Base-by-base conservation (phyloP, 495 filamentous ascomycete species). In the Hypomontagnella monticulosa region DNA sequence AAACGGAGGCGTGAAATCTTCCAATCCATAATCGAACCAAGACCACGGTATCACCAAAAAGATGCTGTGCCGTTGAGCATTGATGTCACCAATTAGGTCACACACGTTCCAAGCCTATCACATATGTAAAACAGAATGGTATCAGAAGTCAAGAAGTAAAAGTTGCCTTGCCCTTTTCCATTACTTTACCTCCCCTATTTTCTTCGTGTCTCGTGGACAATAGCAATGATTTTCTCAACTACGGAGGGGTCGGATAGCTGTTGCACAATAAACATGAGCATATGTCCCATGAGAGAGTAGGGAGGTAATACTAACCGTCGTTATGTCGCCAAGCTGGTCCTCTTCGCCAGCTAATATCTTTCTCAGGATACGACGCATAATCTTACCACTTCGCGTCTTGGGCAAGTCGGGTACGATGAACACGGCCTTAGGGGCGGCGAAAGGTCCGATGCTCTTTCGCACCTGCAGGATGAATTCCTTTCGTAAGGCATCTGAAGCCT, bases 341-440 rank as follows among this genome's bases (percentile, higher is more conserved):
- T 98, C 96, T 83, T 99, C 95, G 9, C 93, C 93, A 42, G 92
- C 92, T 62, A 99, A 79, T 67, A 98, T 93, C 90, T 99, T 98
- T 58, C 95, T 88, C 79, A 99, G 76, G 77, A 99, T 97, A 55
- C 95, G 88, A 55, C 95, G 85, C 95, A 99, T 98, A 71, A 98
- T 99, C 89, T 99, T 99, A 56, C 95, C 95, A 67, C 89, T 93
- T 61, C 95, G 83, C 40, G 95, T 98, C 86, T 99, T 98, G 62
- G 95, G 95, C 23, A 99, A 84, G 74, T 98, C 94, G 3, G 92
- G 88, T 18, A 98, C 89, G 33, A 95, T 85, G 73, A 87, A 96
- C 51, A 98, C 87, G 9, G 89, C 91, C 82, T 98, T 98, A 63
- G 96, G 96, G 23, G 96, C 93, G 4, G 95, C 95, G 71, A 99